Base-by-base conservation (phyloP, 345 rosid species). In the Citrus sinensis region DNA sequence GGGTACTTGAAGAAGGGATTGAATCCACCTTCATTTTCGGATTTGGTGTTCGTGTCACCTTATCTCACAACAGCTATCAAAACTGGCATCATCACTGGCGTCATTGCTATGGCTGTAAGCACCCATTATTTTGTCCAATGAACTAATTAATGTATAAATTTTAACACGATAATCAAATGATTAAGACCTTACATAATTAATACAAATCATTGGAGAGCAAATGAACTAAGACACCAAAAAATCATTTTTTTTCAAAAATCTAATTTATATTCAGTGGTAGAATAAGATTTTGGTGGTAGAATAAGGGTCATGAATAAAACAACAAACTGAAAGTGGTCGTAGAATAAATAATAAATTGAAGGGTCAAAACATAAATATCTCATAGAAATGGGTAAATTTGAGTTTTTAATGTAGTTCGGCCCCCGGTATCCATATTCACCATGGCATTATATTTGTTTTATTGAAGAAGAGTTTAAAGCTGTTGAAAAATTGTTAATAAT, bases 101-200 rank as follows among this genome's bases (percentile, higher is more conserved):
- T 93, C 84, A 88, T 94, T 1, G 98, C 97, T 32, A 90, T 94
- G 13, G 95, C 98, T 22, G 98, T 94, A 86, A 83, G 89, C 69
- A 46, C 17, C 17, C 30, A 30, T 58, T 49, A 9, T 24, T 25
- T 24, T 8, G 16, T 42, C 25, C 64, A 17, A 32, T 7, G 58
- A 54, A 54, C 58, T 6, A 54, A 54, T 30, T 16, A 30, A 64
- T 30, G 2, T 4, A 19, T 30, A 30, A 32, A 6, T 64, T 46
- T 30, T 64, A 35, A 30, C 20, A 16, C n/a, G 13, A 64, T 64
- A 1, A 64, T 64, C 68, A 16, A 11, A 6, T 64, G 7, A 0
- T 54, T 19, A 54, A 54, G 58, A 54, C n/a, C 22, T 22, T 24
- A 10, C 32, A 19, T 25, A 11, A 60, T 60, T 4, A 3, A 25